Base-by-base conservation (phyloP, 305 asterid species). In the Solanum aculeatissimum region DNA sequence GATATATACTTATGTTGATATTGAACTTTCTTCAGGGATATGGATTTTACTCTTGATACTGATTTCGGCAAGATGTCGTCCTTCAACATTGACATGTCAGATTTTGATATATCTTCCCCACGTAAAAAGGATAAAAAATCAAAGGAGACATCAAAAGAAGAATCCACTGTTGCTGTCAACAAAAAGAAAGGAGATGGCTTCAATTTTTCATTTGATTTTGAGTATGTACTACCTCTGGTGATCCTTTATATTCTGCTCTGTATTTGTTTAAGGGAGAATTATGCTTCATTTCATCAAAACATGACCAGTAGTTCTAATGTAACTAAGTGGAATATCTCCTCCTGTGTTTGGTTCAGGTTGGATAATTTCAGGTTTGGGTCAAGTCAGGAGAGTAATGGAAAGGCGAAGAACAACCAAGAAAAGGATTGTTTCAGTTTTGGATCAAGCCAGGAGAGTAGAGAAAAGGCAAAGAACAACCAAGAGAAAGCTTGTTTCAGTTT, bases 61-160 rank as follows among this genome's bases (percentile, higher is more conserved):
- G 96, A 91, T 88, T 95, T 95, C 58, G 98, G 95, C 74, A 95
- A 95, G 90, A 72, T 95, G 15, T 40, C 97, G 32, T 91, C 96
- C 47, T 94, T 93, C 94, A 91, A 93, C 80, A 83, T 94, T 87
- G 98, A 94, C 90, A 91, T 93, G 91, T 55, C 98, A 60, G 98
- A 92, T 88, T 86, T 94, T 85, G 98, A 94, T 86, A 90, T 91
- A 84, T 94, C 97, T 77, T 91, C 92, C 84, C 94, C 96, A 38
- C 84, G 83, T 35, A 90, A 88, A 88, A 88, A 89, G 63, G 92
- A 87, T 83, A 91, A 87, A 60, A 92, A 93, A 81, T 40, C 92
- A 62, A 88, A 86, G 87, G 98, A 91, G 87, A 91, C 86, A 43
- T 86, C 89, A 54, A 83, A 78, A 60, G 63, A 85, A 70, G 88